Evolutionary conservation across 768 basidiomycete genomes (phyloP).

Genomic region (Nevesoporus exiguus): DNA sequence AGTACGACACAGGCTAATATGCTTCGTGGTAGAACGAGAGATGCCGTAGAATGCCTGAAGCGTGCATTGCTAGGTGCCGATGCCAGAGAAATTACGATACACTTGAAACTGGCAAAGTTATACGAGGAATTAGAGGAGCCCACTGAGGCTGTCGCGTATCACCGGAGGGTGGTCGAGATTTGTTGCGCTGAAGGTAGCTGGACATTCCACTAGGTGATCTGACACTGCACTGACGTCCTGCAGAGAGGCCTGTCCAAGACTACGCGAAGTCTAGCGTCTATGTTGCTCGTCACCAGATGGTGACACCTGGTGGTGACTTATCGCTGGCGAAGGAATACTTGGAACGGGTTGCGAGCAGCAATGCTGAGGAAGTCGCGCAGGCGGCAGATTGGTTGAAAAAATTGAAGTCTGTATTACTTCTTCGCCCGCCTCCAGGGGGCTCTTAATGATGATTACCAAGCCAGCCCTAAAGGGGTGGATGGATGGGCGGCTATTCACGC

Average conservation of each 20-base stretch:
- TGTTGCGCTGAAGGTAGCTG: conserved; percentile 45
- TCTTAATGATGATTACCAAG: neutral
- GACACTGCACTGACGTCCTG: conserved; percentile 15
- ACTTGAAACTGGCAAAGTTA: conserved; percentile 70
- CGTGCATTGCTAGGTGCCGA: conserved; percentile 84
- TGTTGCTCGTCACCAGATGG: conserved; percentile 77
- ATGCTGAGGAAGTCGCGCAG: conserved; percentile 74
- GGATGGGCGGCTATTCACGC: conserved; percentile 27
- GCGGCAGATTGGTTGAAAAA: conserved; percentile 70
- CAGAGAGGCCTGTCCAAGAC: conserved; percentile 67
- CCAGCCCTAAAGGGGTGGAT: conserved; percentile 32
- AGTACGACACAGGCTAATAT: conserved; percentile 1
- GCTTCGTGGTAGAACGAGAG: conserved; percentile 55
- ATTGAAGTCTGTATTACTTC: conserved; percentile 38
- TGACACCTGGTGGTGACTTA: conserved; percentile 60
- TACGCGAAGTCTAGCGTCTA: conserved; percentile 82
- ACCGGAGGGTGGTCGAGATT: conserved; percentile 75
- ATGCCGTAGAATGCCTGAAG: conserved; percentile 89
- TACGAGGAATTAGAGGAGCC: conserved; percentile 64
- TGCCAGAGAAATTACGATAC: conserved; percentile 69
- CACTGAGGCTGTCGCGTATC: conserved; percentile 70
- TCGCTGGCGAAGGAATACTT: conserved; percentile 68
- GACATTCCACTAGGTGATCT: conserved; percentile 2
- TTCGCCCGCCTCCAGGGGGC: conserved; percentile 12
- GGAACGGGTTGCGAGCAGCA: conserved; percentile 70